Evolutionary conservation across 768 basidiomycete genomes (phyloP).

Genomic region (Epithele typhae): DNA sequence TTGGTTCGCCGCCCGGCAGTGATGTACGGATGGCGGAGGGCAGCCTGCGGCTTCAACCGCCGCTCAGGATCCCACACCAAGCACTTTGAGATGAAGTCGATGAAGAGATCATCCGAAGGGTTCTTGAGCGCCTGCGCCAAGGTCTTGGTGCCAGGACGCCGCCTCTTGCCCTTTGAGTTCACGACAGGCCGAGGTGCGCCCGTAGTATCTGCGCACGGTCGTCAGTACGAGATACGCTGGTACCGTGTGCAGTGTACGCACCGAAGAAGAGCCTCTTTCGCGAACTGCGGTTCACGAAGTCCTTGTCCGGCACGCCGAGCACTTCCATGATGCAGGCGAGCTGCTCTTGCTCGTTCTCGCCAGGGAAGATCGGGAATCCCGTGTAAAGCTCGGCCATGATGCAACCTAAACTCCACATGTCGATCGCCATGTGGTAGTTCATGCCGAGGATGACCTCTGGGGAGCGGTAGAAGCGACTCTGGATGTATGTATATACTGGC

Average conservation of each 20-base stretch:
- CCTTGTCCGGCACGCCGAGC: constrained; percentile 91
- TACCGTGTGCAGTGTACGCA: constrained; percentile 32
- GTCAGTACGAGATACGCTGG: background rate
- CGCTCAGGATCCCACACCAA: constrained; percentile 98
- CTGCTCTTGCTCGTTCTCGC: constrained; percentile 98
- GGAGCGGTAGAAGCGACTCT: constrained; percentile 99
- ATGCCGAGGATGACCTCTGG: constrained; percentile 98
- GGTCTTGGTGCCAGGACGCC: constrained; percentile 88
- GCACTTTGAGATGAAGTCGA: constrained; percentile 97
- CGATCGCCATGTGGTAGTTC: constrained; percentile 99
- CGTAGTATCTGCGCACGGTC: constrained; percentile 65
- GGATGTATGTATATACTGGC: constrained; percentile 97
- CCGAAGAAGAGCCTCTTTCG: constrained; percentile 96
- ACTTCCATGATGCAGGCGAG: constrained; percentile 99
- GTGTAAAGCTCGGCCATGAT: constrained; percentile 97
- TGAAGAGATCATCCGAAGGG: constrained; percentile 84
- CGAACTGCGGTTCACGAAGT: constrained; percentile 90
- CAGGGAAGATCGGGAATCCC: constrained; percentile 97
- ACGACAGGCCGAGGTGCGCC: constrained; percentile 91
- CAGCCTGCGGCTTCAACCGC: constrained; percentile 89
- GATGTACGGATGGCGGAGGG: constrained; percentile 88
- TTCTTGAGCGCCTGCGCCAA: constrained; percentile 85
- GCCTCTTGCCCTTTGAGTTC: constrained; percentile 92
- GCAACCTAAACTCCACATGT: constrained; percentile 99
- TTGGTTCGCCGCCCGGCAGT: constrained; percentile 58